Base-by-base conservation (phyloP, 192 early-diverging fungal species). In the Umbelopsis sp. region DNA sequence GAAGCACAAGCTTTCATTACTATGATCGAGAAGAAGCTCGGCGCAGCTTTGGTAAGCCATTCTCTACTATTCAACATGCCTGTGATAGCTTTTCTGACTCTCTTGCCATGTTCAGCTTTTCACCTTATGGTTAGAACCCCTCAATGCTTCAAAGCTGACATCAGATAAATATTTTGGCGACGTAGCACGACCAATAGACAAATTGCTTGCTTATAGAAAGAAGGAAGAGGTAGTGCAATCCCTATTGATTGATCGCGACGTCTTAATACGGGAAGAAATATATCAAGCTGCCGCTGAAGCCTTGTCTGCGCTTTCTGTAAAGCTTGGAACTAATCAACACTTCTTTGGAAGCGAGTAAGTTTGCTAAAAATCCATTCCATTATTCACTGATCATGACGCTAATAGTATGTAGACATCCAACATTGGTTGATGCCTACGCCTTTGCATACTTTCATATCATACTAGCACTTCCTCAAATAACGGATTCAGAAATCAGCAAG, bases 401-500 rank as follows among this genome's bases (percentile, higher is more conserved):
- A 64, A 64, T 55, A 1, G 50, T 21, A 25, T 30, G 18, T 46
- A 82, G 77, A 20, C 71, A 77, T 35, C 86, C 86, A 2, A 84
- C 81, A 13, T 69, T 71, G 11, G 61, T 84, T 1, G 89, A 90
- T 71, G 89, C 89, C 12, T 72, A 80, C 11, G 65, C 86, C 1
- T 90, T 90, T 81, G 80, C 87, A 9, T 86, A 90, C 70, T 72
- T 87, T 12, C 85, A 90, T 47, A 69, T 78, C 51, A 83, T 88
- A 27, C 70, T 90, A 15, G 73, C 73, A 21, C 30, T 78, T 16
- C 74, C 80, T 48, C 55, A 67, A 10, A 68, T 70, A 9, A 48
- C 55, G 1, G 51, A 70, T 48, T 45, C 33, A 2, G 23, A 68
- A 13, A 23, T 58, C 21, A 52, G 68, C 5, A 67, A 69, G 0